Base-by-base conservation (phyloP, 441 rosid genomes). In the Theobroma grandiflorum region DNA sequence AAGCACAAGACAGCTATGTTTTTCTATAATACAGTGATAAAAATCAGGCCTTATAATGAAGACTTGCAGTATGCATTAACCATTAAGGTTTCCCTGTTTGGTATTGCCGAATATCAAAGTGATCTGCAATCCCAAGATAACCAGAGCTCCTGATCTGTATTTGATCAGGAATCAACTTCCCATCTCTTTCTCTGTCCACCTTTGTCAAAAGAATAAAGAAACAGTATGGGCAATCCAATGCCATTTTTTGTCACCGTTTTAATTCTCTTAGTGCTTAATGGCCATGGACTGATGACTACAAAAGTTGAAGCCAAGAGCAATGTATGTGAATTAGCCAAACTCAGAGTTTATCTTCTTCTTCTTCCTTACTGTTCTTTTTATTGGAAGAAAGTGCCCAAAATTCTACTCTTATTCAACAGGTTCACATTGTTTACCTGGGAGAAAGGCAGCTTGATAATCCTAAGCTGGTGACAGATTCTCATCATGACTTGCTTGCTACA, bases 401-500 rank as follows among this genome's bases (percentile, higher is more conserved):
- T 74, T 57, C 53, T 57, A 20, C 20, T 57, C n/a, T 74, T 74
- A 22, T 57, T 72, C 52, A 40, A 40, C 77, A 86, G 93, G 89
- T 90, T 43, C 87, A 87, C 79, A 86, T 88, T 2, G 82, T 88
- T 75, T 90, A 90, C 68, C 68, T 87, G 55, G 91, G 93, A 31
- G 86, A 78, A 75, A 85, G 69, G 78, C 85, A 78, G 76, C 82
- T 75, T 47, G 80, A 78, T 18, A 83, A 87, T 78, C 83, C 84
- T 0, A 38, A 82, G 50, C 47, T 75, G 16, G 55, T 82, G 35
- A 80, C 84, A 20, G 76, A 78, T 66, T 82, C 85, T 4, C 91
- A 90, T 79, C 89, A 85, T 68, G 83, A 87, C 52, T 75, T 90
- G 81, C 90, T 90, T 53, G 88, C 91, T 43, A 45, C 75, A 4